phyloP scores from a whole-genome alignment of 169 alveolate genomes.

The Pseudocohnilembus persalinus region DNA sequence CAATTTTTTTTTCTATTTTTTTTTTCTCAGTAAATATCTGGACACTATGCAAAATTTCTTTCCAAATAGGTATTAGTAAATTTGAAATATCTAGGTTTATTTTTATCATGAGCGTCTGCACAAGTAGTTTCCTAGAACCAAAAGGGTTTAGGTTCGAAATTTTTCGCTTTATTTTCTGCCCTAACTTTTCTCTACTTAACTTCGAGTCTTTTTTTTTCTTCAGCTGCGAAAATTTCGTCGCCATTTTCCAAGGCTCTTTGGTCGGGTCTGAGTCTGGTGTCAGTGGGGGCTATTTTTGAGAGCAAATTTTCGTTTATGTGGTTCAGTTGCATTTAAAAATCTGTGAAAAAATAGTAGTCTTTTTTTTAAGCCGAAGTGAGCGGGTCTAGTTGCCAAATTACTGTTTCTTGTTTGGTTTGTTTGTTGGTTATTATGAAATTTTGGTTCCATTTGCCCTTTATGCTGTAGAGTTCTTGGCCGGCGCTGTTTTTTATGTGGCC shows the following conservation, averaged over 20 bases:
- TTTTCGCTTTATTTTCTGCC: conserved; percentile 38
- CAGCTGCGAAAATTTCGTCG: conserved; percentile 58
- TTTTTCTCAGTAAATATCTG: background rate
- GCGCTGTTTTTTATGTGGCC: conserved; percentile 31
- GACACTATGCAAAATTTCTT: background rate
- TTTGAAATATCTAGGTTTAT: too few species aligned
- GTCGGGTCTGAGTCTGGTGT: conserved; percentile 75
- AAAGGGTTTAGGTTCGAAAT: background rate
- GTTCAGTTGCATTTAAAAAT: conserved; percentile 48
- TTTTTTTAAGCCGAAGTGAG: conserved; percentile 38
- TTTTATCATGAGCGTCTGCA: background rate
- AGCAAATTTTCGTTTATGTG: conserved; percentile 57
- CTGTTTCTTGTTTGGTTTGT: conserved; percentile 25
- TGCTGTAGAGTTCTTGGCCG: conserved; percentile 42
- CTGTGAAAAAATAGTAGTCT: conserved; percentile 34
- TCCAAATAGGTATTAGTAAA: background rate
- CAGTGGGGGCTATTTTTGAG: conserved; percentile 58
- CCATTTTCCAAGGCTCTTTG: conserved; percentile 71
- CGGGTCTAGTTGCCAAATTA: conserved; percentile 33
- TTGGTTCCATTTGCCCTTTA: conserved; percentile 75
- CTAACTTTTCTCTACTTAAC: conserved; percentile 61
- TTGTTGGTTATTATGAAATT: conserved; percentile 49
- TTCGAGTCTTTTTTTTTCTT: conserved; percentile 70
- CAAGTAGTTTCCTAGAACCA: background rate
- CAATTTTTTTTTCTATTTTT: too few species aligned